phyloP scores from a whole-genome alignment of 2,329 filamentous ascomycete species.

The Aureobasidium musti region DNA sequence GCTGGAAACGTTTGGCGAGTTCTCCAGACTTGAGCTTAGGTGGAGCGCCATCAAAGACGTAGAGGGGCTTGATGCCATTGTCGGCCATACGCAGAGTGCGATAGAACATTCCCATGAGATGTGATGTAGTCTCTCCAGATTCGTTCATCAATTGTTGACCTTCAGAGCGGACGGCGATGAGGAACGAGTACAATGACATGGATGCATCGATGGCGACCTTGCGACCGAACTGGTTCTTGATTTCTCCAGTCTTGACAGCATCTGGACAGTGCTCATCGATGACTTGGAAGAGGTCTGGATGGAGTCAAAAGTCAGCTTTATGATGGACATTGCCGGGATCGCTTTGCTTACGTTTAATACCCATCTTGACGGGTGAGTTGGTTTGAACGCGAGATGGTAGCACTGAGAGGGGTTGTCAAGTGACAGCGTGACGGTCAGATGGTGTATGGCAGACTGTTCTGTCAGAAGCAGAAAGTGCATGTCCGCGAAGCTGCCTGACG shows the following conservation, averaged over 20 bases:
- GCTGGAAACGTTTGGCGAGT: constrained; percentile 91
- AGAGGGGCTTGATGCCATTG: constrained; percentile 97
- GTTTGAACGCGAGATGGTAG: not conserved
- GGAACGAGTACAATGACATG: constrained; percentile 99
- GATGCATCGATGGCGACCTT: constrained; percentile 97
- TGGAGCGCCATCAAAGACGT: constrained; percentile 95
- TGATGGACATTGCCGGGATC: no score
- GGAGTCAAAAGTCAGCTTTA: not conserved
- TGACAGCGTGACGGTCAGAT: not conserved
- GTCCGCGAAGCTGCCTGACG: constrained; percentile 20
- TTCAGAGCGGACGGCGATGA: constrained; percentile 94
- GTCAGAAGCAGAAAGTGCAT: constrained; percentile 15
- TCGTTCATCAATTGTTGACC: constrained; percentile 96
- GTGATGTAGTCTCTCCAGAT: constrained; percentile 92
- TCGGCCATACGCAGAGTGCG: constrained; percentile 97
- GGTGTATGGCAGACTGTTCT: not conserved
- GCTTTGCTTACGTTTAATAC: constrained; percentile 41
- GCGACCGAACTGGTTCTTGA: constrained; percentile 97
- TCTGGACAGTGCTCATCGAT: constrained; percentile 72
- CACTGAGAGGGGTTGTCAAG: not conserved
- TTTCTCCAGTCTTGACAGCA: constrained; percentile 93
- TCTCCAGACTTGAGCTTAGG: constrained; percentile 98
- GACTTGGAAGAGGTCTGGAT: constrained; percentile 49
- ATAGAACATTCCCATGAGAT: constrained; percentile 99
- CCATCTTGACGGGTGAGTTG: constrained; percentile 36